Evolutionary conservation across 257 asterid genomes (phyloP).

Genomic region (Apocynum venetum): DNA sequence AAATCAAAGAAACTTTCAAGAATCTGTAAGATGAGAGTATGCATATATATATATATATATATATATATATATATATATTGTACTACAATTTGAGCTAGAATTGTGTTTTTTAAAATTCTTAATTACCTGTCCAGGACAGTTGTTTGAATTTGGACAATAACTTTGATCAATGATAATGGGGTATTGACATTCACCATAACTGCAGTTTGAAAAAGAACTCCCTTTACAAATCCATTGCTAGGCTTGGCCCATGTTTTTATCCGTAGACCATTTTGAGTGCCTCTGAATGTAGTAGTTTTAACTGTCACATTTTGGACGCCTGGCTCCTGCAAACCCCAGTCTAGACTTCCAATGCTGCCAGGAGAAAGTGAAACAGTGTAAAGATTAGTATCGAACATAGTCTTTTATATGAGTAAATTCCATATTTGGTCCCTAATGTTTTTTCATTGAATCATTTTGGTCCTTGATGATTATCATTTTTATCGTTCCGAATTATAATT

Average conservation of each 20-base stretch:
- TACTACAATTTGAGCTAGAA: too few relatives aligned
- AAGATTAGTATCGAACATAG: background rate
- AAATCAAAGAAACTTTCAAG: background rate
- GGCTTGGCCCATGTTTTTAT: slow-evolving; percentile 16
- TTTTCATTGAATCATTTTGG: too few relatives aligned
- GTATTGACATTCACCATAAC: slow-evolving; percentile 9
- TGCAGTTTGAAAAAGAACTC: slow-evolving; percentile 1
- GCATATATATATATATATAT: too few relatives aligned
- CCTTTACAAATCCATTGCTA: slow-evolving; percentile 16
- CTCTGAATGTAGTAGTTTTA: slow-evolving; percentile 3
- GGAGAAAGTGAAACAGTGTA: background rate
- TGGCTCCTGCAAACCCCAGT: background rate
- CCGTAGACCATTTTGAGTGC: slow-evolving; percentile 13
- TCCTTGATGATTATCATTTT: too few relatives aligned
- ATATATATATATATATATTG: too few relatives aligned
- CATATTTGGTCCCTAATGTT: background rate
- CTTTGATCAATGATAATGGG: slow-evolving; percentile 13
- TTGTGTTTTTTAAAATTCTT: background rate
- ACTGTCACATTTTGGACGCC: slow-evolving; percentile 20
- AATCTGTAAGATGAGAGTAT: background rate
- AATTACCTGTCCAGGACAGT: slow-evolving; percentile 11
- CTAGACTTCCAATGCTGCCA: slow-evolving; percentile 23
- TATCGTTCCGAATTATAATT: too few relatives aligned
- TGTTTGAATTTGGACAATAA: slow-evolving; percentile 1
- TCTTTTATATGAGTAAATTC: too few relatives aligned